Conservation (phyloP, 2,329 filamentous ascomycete species). For the Beauveria asiatica region DNA sequence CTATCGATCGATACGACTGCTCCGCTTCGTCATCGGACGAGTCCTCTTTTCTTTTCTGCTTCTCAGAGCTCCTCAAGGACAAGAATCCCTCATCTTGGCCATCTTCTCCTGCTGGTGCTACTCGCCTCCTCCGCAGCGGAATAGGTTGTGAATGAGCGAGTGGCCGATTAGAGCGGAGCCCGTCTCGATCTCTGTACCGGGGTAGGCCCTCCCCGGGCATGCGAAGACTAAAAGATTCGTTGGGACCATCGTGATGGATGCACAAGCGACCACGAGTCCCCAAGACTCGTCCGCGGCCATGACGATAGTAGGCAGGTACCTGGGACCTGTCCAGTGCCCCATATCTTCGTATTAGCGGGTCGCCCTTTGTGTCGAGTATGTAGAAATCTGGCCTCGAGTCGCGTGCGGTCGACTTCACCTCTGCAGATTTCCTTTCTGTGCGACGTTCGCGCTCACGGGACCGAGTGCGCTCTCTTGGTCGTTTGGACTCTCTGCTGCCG, state of each 20-base stretch:
- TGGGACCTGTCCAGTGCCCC: slow-evolving; percentile 64
- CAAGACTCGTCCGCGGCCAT: slow-evolving; percentile 61
- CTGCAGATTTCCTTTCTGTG: slow-evolving; percentile 1
- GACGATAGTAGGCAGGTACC: slow-evolving; percentile 62
- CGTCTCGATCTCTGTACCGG: slow-evolving; percentile 11
- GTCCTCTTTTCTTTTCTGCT: slow-evolving; percentile 31
- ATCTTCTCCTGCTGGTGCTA: slow-evolving; percentile 5
- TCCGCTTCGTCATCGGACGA: slow-evolving; percentile 39
- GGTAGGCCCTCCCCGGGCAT: slow-evolving; percentile 32
- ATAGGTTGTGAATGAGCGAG: slow-evolving; percentile 32
- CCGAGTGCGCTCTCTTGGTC: slow-evolving; percentile 12
- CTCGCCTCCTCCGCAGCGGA: slow-evolving; percentile 27
- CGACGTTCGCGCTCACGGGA: background rate
- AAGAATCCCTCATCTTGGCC: slow-evolving; percentile 39
- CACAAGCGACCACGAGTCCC: slow-evolving; percentile 52
- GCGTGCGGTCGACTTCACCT: background rate
- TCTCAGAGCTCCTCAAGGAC: slow-evolving; percentile 33
- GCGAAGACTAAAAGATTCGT: slow-evolving; percentile 45
- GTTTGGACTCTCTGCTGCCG: slow-evolving; percentile 14
- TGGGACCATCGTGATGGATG: slow-evolving; percentile 58
- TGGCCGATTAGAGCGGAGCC: slow-evolving; percentile 13
- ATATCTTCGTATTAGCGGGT: slow-evolving; percentile 66
- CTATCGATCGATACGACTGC: slow-evolving; percentile 57
- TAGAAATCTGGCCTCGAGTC: slow-evolving; percentile 28
- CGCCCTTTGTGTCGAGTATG: slow-evolving; percentile 65